Conservation (phyloP, 2,329 filamentous ascomycete species). For the Fusarium euwallaceae region DNA sequence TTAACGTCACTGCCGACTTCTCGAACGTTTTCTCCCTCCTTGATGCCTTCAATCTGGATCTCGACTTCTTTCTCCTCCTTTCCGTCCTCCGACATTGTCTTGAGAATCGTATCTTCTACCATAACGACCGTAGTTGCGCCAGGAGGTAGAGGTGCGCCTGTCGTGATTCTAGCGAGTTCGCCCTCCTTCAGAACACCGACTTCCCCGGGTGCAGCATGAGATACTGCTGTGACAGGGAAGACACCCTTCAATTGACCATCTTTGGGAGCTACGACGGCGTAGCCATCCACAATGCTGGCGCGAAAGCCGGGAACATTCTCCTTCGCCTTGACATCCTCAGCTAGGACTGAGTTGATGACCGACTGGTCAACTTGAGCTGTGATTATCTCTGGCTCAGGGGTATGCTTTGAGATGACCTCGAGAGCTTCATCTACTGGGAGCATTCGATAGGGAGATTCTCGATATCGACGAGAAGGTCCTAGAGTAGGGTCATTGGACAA, state of each 20-base stretch:
- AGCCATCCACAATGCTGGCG: slow-evolving; percentile 97
- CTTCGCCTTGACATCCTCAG: slow-evolving; percentile 81
- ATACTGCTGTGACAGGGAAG: slow-evolving; percentile 89
- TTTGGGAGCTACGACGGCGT: slow-evolving; percentile 80
- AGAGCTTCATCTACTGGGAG: slow-evolving; percentile 87
- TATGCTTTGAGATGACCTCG: slow-evolving; percentile 77
- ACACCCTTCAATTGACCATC: slow-evolving; percentile 78
- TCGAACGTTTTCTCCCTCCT: slow-evolving; percentile 86
- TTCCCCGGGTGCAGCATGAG: slow-evolving; percentile 83
- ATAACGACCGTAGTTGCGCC: slow-evolving; percentile 91
- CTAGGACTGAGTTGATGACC: slow-evolving; percentile 83
- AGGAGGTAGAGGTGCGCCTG: slow-evolving; percentile 88
- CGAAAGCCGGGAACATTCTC: slow-evolving; percentile 94
- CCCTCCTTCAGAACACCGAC: slow-evolving; percentile 75
- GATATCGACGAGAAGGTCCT: slow-evolving; percentile 77
- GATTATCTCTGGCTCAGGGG: slow-evolving; percentile 71
- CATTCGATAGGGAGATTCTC: slow-evolving; percentile 94
- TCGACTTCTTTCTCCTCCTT: slow-evolving; percentile 89
- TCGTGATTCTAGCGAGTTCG: slow-evolving; percentile 91
- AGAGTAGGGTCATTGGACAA: slow-evolving; percentile 72
- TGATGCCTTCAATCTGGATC: slow-evolving; percentile 82
- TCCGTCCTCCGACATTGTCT: slow-evolving; percentile 81
- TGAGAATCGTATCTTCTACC: slow-evolving; percentile 90
- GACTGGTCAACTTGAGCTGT: slow-evolving; percentile 71
- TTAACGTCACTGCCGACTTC: slow-evolving; percentile 91